Evolutionary conservation across 768 basidiomycete species (phyloP), one percentile per base, ranked within the genome.

Genomic region (Favolaschia claudopus): DNA sequence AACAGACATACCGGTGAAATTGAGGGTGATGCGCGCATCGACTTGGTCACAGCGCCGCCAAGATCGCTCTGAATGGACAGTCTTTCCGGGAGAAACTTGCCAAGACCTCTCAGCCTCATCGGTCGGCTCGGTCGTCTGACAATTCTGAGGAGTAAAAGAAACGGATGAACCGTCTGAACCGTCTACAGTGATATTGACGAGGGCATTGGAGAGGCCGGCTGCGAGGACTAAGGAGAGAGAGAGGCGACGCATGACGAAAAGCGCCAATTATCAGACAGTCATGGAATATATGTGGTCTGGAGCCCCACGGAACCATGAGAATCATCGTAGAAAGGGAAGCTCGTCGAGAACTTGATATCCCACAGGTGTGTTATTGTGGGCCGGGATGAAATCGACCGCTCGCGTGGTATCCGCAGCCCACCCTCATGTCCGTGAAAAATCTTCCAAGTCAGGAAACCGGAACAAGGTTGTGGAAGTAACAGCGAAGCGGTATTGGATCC

Each of bases 181-280:
- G 25, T 49, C 55, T 20, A 58, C 56, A 37, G 56, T 50, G 17
- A 50, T 31, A 27, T 58, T 50, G 32, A 50, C 56, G 14, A 58
- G 40, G 2, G 56, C 48, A 7, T 28, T 50, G 42, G 56, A 58
- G 33, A 44, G 19, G 29, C 33, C 43, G 14, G 48, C 40, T 17
- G 40, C 14, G 42, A 58, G 48, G 33, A 44, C 15, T 15, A 50
- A n/a, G 33, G 48, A 50, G 3, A 44, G 19, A 3, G 56, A 50
- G 25, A 34, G 9, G n/a, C 28, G 29, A 43, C 42, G 56, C 56
- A 58, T 58, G 42, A 36, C 12, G 48, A 31, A 58, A 50, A 32
- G 27, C 38, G 42, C 17, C 13, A 19, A 31, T 20, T 29, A 17
- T 31, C 19, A 44, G 48, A 38, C 48, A 17, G 6, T 20, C 47